Percentiles rank a stretch among this genome's conserved stretches.
Conservation (phyloP, 306 rosid species). For the Cicer cuneatum region DNA sequence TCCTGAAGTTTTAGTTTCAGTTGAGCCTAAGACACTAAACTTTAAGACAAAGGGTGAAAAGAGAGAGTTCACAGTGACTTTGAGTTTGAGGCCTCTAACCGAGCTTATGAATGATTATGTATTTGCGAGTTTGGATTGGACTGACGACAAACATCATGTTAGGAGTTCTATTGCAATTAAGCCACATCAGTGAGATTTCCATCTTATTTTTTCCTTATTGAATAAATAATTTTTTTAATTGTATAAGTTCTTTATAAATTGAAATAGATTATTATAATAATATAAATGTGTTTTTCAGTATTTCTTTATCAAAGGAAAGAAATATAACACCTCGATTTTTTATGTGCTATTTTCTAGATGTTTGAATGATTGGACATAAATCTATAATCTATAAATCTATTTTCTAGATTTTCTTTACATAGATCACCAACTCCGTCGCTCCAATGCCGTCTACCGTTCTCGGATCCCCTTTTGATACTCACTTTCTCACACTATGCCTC, state of each 20-base stretch:
- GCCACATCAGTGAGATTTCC: background rate
- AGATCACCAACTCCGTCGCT: no score
- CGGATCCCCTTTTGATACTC: no score
- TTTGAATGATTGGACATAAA: no score
- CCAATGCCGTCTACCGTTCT: no score
- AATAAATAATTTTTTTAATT: background rate
- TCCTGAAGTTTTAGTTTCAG: slow-evolving; percentile 39
- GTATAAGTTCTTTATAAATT: background rate
- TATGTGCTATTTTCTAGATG: no score
- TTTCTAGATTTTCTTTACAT: no score
- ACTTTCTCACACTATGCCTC: no score
- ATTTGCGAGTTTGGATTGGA: slow-evolving; percentile 59
- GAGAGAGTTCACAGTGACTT: slow-evolving; percentile 47
- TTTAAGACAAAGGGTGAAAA: slow-evolving; percentile 59
- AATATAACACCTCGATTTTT: no score
- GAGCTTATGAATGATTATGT: background rate
- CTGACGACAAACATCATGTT: slow-evolving; percentile 52
- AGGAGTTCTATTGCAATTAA: slow-evolving; percentile 54
- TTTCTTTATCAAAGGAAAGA: no score
- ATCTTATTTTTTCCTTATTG: background rate
- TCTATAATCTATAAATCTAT: no score
- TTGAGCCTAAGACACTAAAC: slow-evolving; percentile 47
- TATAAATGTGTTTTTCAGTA: background rate
- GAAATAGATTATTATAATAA: background rate
- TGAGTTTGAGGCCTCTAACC: slow-evolving; percentile 13